Percentiles rank a stretch among this genome's conserved stretches.
phyloP scores from a whole-genome alignment of 305 asterid species.

The Lippia alba region DNA sequence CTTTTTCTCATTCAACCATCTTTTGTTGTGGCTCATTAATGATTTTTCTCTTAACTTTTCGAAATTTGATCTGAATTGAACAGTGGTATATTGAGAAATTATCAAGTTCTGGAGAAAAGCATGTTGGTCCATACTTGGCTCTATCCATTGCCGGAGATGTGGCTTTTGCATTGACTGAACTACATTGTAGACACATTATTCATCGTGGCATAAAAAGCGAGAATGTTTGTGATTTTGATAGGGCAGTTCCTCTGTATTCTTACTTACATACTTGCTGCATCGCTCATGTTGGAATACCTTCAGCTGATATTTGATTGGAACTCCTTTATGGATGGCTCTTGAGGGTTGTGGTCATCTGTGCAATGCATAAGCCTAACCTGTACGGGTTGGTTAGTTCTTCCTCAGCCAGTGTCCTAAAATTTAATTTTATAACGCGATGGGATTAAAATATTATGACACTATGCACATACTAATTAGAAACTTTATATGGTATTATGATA shows the following conservation, averaged over 20 bases:
- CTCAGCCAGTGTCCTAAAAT: background rate
- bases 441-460: too few species aligned
- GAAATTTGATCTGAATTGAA: conserved; percentile 20
- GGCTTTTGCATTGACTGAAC: conserved; percentile 64
- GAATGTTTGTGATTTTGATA: conserved; percentile 85
- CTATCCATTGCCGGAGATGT: conserved; percentile 67
- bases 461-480: background rate
- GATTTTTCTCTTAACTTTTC: conserved; percentile 21
- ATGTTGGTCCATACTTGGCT: conserved; percentile 51
- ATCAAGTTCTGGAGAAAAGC: conserved; percentile 59
- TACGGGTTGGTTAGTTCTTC: conserved; percentile 74
- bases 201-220: conserved; percentile 94
- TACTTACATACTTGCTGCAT: conserved; percentile 81
- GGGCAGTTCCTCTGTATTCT: conserved; percentile 82
- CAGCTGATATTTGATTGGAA: conserved; percentile 88
- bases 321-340: conserved; percentile 99
- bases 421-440: background rate
- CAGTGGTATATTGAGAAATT: conserved; percentile 80
- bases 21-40: conserved; percentile 13
- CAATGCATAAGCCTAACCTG: conserved; percentile 49
- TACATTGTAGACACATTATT: conserved; percentile 70
- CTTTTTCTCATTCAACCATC: background rate
- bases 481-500: conserved; percentile 15
- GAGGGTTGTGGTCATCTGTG: conserved; percentile 77
- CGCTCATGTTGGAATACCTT: conserved; percentile 82